Base-by-base conservation (phyloP, 192 early-diverging fungal species). In the Powellomyces hirtus region DNA sequence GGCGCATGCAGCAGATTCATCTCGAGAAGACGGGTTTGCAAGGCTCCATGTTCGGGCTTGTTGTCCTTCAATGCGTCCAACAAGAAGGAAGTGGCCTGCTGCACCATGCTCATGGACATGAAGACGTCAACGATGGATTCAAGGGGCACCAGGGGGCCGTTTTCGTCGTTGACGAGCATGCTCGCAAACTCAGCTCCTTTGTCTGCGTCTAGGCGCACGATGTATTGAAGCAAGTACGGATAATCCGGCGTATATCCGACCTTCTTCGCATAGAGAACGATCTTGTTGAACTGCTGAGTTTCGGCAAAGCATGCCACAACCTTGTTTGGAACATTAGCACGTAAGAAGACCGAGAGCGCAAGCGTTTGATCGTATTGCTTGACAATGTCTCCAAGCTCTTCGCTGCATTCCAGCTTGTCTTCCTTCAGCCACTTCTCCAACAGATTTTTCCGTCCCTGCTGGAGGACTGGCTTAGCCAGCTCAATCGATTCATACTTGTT, bases 351-450 rank as follows among this genome's bases (percentile, higher is more conserved):
- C 14, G 94, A 94, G 20, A 98, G 84, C 0, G 97, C 97, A 53
- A 98, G 78, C n/a, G 88, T 91, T 20, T 82, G 73, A 69, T 99
- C 97, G 59, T 92, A 86, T 58, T 88, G 92, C 76, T 92, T 94
- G 44, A 98, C 94, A 74, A 95, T 89, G 71, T 99, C 97, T 64
- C 97, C 97, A 30, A 99, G 83, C 71, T 99, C 97, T 75, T 99
- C 97, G 76, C 92, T 96, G 82, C 95, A 97, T 64, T 95, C 91
- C 10, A 99, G 83, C 74, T 99, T 99, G 77, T 99, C 97, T 75
- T 98, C 95, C 77, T 97, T 97, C 61, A 99, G 82, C 95, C 95
- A 99, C 75, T 95, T 98, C 69, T 99, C 95, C 24, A 99, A 78
- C 62, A 99, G 69, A 56, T 95, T 87, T 74, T 96, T 99, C 59